phyloP scores from a whole-genome alignment of 257 asterid species.

The Asclepias syriaca region DNA sequence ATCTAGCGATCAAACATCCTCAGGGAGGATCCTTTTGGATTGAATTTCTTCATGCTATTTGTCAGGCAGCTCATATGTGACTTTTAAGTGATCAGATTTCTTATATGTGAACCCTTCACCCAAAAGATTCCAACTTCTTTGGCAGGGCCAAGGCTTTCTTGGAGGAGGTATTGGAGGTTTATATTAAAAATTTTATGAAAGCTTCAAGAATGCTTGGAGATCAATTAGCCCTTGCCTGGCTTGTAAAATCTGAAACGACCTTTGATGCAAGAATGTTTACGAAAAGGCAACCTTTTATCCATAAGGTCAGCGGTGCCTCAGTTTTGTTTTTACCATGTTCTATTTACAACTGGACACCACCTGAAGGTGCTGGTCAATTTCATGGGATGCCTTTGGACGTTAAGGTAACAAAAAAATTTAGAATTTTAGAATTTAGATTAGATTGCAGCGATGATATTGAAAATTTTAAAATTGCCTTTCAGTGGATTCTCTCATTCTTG shows the following conservation, averaged over 20 bases:
- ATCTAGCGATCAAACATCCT: not conserved
- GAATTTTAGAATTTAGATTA: not conserved
- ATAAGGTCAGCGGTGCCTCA: slow-evolving; percentile 46
- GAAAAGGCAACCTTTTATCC: slow-evolving; percentile 53
- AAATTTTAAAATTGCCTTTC: not conserved
- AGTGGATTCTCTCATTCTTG: slow-evolving; percentile 8
- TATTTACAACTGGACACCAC: slow-evolving; percentile 90
- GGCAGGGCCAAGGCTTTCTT: slow-evolving; percentile 68
- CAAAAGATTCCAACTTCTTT: slow-evolving; percentile 11
- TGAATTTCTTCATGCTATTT: not conserved
- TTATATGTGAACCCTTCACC: not conserved
- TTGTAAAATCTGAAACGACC: slow-evolving; percentile 53
- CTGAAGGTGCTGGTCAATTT: slow-evolving; percentile 97
- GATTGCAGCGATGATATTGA: not conserved
- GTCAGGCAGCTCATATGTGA: not conserved
- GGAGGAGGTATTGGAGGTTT: slow-evolving; percentile 57
- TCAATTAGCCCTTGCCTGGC: slow-evolving; percentile 93
- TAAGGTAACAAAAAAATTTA: slow-evolving; percentile 40
- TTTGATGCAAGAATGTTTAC: slow-evolving; percentile 52
- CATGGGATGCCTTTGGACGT: slow-evolving; percentile 97
- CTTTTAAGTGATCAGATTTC: not conserved
- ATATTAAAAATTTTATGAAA: slow-evolving; percentile 56
- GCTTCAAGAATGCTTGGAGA: slow-evolving; percentile 98
- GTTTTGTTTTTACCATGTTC: slow-evolving; percentile 86
- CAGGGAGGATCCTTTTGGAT: not conserved